Base-by-base conservation (phyloP, 2,329 filamentous ascomycete species). In the Trichoderma asperellum region DNA sequence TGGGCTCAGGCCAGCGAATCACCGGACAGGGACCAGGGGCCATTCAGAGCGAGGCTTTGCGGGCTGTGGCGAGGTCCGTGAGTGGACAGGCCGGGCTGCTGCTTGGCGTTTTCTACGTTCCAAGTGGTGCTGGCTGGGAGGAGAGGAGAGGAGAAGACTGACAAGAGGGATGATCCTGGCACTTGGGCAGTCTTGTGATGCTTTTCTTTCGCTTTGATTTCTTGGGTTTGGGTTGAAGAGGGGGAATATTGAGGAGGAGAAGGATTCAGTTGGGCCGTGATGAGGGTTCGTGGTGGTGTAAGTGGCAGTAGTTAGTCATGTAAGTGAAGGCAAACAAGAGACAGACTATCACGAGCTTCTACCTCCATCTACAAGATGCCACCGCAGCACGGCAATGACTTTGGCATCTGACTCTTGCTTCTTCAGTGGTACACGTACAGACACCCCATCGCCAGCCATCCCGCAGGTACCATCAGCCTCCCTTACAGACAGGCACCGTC, bases 51-150 rank as follows among this genome's bases (percentile, higher is more conserved):
- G 47, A 64, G 61, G 61, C 61, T 64, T 64, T 66, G 53, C 63
- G 47, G 53, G 43, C 21, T 58, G 63, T 66, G 63, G 63, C 63
- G 63, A 66, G 37, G 63, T 27, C 27, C 63, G 32, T n/a, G 53
- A 47, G 63, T 58, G 52, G 61, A 65, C 61, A 29, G 16, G 12
- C 32, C 21, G 27, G 18, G 8, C 16, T 40, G 16, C 16, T 14
- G 21, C 18, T 43, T 21, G 7, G 21, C 7, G 10, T 21, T 10
- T 21, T 4, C n/a, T 21, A 11, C 43, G 40, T 47, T 21, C 7
- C 18, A n/a, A 21, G 40, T 47, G 37, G 40, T 47, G 43, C 43
- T 47, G 18, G 43, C 32, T 32, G n/a, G 7, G 40, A 47, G 18
- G 8, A 49, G 47, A 24, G 47, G n/a, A 21, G 47, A 49, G 6